These are phyloP conservation scores for Albizia julibrissin DNA, from an alignment of 306 rosid species.

Conservation along the genomic window DNA sequence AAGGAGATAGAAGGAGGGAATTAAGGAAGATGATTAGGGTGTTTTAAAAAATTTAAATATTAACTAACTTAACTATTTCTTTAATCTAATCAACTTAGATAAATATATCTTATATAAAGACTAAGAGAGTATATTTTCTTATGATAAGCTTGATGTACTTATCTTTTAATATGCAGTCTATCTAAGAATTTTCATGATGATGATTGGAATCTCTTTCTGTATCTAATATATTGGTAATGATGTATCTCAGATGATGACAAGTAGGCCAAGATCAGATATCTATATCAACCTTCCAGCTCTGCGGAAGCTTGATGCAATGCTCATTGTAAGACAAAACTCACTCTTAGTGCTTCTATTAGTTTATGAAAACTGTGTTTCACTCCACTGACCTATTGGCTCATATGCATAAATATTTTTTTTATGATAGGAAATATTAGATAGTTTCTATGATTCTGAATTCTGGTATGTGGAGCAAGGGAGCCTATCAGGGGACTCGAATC, in stretches of 20 bases:
- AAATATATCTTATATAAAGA: too few species aligned
- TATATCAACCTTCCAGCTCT: slow-evolving; percentile 91
- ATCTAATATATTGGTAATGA: not conserved
- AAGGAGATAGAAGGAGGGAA: too few species aligned
- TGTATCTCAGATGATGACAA: slow-evolving; percentile 73
- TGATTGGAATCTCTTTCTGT: slow-evolving; percentile 6
- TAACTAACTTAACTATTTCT: too few species aligned
- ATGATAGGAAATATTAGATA: slow-evolving; percentile 77
- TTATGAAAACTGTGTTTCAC: not conserved
- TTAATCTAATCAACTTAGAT: too few species aligned
- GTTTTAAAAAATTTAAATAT: too few species aligned
- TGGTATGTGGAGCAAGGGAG: slow-evolving; percentile 90
- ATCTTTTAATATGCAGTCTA: not conserved
- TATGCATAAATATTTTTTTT: not conserved
- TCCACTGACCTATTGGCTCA: not conserved
- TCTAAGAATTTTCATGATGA: not conserved
- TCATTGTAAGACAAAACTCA: slow-evolving; percentile 58
- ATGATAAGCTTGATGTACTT: not conserved
- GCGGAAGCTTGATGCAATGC: slow-evolving; percentile 94
- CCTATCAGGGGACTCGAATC: slow-evolving; percentile 59
- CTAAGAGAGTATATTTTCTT: not conserved
- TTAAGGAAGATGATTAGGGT: too few species aligned
- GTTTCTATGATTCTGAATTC: slow-evolving; percentile 75
- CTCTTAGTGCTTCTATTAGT: not conserved
- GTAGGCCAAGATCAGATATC: slow-evolving; percentile 84